Evolutionary conservation across 2,329 filamentous ascomycete species (phyloP).

Genomic region (Sporothrix mexicana): DNA sequence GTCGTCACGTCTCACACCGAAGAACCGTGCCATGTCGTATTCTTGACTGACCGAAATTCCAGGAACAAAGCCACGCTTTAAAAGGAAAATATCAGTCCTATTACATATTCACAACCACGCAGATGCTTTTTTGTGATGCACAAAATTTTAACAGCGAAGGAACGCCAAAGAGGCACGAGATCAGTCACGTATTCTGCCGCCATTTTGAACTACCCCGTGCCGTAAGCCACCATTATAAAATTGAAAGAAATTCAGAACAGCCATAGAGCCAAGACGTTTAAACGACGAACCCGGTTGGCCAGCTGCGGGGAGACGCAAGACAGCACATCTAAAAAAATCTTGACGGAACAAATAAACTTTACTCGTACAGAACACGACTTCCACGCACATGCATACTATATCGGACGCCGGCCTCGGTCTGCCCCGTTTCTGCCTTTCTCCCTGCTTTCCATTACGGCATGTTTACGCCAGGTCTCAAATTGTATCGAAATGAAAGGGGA

Average conservation of each 20-base stretch:
- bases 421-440: not conserved
- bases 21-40: not conserved
- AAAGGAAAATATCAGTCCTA: too few species aligned
- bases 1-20: not conserved
- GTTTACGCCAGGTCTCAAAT: conserved; percentile 3
- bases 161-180: not conserved
- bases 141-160: not conserved
- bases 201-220: not conserved
- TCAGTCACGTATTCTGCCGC: not conserved
- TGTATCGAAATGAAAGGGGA: not conserved
- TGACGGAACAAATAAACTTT: too few species aligned
- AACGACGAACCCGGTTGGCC: conserved; percentile 26
- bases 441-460: not conserved
- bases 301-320: not conserved
- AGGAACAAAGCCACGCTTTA: too few species aligned
- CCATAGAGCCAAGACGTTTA: conserved; percentile 25
- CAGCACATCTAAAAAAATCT: too few species aligned
- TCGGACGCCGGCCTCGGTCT: not conserved
- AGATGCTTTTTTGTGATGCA: too few species aligned
- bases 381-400: conserved; percentile 3
- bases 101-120: too few species aligned
- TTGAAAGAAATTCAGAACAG: conserved; percentile 4
- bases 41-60: too few species aligned
- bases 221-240: not conserved
- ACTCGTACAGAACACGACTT: too few species aligned